phyloP scores from a whole-genome alignment of 371 early-diverging fungal genomes.

The Entomophthora muscae region DNA sequence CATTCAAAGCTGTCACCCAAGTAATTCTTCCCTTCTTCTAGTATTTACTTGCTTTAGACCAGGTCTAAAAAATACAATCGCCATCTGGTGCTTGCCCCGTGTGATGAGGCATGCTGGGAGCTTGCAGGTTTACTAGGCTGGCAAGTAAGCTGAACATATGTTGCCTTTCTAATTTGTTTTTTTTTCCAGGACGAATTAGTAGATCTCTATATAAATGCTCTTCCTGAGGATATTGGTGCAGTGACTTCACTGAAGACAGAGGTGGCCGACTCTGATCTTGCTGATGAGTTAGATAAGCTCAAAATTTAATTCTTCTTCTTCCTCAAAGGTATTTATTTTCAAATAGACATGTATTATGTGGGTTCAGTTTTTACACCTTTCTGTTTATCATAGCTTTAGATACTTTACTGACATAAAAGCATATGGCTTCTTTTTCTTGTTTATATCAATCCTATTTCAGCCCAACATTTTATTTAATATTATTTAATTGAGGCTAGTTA shows the following conservation, averaged over 20 bases:
- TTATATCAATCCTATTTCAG: no score
- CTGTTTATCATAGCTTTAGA: no score
- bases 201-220: not conserved
- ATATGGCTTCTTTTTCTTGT: no score
- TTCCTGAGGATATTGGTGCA: not conserved
- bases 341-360: no score
- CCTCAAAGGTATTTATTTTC: no score
- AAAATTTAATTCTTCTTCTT: no score
- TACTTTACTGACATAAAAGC: no score
- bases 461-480: no score
- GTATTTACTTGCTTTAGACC: not conserved
- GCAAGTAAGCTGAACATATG: conserved; percentile 16
- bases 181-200: not conserved
- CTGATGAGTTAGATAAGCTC: not conserved
- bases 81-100: conserved; percentile 55
- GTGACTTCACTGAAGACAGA: not conserved
- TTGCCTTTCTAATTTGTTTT: not conserved
- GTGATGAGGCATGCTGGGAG: conserved; percentile 52
- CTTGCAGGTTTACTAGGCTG: conserved; percentile 45
- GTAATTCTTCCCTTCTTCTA: conserved; percentile 13
- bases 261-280: not conserved
- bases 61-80: conserved; percentile 15
- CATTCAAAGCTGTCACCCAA: conserved; percentile 18
- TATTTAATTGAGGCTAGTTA: no score
- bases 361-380: no score